phyloP scores from a whole-genome alignment of 495 filamentous ascomycete genomes.

The Podospora pseudocomata region DNA sequence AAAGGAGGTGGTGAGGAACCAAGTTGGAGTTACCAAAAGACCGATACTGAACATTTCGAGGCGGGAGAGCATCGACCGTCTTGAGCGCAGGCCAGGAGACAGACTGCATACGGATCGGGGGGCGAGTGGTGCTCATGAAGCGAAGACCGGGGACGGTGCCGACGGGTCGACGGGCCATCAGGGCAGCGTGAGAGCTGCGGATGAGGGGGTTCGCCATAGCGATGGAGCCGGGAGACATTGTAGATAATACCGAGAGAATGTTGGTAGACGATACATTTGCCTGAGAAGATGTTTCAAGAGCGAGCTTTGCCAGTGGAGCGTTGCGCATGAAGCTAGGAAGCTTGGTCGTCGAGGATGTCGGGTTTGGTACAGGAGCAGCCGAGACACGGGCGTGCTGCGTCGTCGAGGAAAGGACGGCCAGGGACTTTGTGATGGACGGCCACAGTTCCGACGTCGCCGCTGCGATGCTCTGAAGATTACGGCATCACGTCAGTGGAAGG shows the following conservation, averaged over 20 bases:
- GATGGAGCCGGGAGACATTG: conserved; percentile 31
- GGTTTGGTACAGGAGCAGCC: conserved; percentile 10
- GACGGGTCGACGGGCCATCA: conserved; percentile 23
- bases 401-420: conserved; percentile 23
- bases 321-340: conserved; percentile 44
- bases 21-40: conserved; percentile 38
- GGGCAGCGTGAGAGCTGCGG: conserved; percentile 26
- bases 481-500: conserved; percentile 5
- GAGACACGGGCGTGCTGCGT: background rate
- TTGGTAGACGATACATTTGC: conserved; percentile 23
- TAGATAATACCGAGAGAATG: conserved; percentile 29
- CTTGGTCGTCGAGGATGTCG: background rate
- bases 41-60: conserved; percentile 28
- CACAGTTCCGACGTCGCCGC: conserved; percentile 52
- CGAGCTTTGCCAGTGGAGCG: conserved; percentile 14
- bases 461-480: conserved; percentile 40
- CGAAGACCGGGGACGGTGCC: conserved; percentile 23
- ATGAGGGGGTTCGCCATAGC: conserved; percentile 38
- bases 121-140: conserved; percentile 30
- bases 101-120: conserved; percentile 12
- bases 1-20: conserved; percentile 47
- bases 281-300: conserved; percentile 19
- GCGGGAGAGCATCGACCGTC: background rate
- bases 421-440: conserved; percentile 51
- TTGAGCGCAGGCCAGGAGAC: conserved; percentile 1